Evolutionary conservation across 1,139 yeast genomes (phyloP), one percentile per base, ranked within the genome.

Genomic region (Saccharomycopsis hybrid): DNA sequence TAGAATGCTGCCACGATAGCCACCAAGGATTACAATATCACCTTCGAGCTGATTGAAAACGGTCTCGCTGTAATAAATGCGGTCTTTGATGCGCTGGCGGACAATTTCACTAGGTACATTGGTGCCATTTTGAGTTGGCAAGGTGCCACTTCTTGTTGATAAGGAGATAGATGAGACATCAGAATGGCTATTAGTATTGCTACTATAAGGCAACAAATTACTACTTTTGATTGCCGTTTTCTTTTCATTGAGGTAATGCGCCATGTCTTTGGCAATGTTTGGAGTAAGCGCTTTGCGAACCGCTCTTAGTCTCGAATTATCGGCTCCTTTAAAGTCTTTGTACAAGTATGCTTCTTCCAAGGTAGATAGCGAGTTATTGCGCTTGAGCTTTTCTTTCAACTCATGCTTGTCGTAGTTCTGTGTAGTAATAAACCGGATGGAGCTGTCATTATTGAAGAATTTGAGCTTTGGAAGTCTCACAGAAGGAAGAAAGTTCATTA

Each of bases 1-100:
- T 50, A 89, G 65, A 13, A 84, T 76, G 31, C 89, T 80, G 1
- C 97, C 97, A 59, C 97, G 71, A 64, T 85, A 89, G 0, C 97
- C 97, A 2, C 97, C 96, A 65, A 89, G 55, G 1, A 89, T 71
- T 1, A 89, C 78, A 1, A 89, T 74, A 59, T 88, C 88, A 2
- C 96, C 96, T 24, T 78, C 80, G 1, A 87, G 60, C 32, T 76
- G 76, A 44, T 72, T 70, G 67, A 67, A 75, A 2, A 73, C 63
- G 0, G 68, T 57, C 4, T 65, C 62, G 3, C 65, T 55, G 24
- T 67, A 58, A 3, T 66, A 64, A 38, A 60, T 59, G 24, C 59
- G 57, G 35, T 64, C 63, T 2, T 67, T 67, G 63, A 37, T 30
- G 30, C 68, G 1, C 53, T 52, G 1, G 62, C 60, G 13, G 32